A percentile compares a stretch with the other conserved stretches of the same genome.
These are phyloP conservation scores for Rhizophagus prolifer DNA, from an alignment of 192 early-diverging fungal genomes.

Conservation along the genomic window DNA sequence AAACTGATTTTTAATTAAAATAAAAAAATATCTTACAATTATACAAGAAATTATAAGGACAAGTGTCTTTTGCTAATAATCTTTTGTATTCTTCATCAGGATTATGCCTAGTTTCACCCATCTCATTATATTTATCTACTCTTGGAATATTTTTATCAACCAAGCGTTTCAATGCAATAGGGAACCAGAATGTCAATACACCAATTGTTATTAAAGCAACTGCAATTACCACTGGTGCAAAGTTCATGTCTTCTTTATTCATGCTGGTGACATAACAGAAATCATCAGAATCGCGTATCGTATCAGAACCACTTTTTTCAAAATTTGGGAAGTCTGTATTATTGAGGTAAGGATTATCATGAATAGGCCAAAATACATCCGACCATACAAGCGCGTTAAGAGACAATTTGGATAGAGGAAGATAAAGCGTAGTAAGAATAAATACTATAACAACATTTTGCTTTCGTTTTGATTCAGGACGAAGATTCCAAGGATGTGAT, in stretches of 20 bases:
- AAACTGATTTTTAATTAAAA: not conserved
- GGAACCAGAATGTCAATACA: conserved; percentile 42
- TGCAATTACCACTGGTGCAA: conserved; percentile 37
- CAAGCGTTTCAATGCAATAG: conserved; percentile 38
- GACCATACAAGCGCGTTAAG: conserved; percentile 46
- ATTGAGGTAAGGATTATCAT: conserved; percentile 41
- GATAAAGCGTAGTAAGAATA: conserved; percentile 39
- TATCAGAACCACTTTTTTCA: conserved; percentile 8
- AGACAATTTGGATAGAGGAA: conserved; percentile 42
- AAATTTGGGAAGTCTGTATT: conserved; percentile 33
- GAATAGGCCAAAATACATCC: conserved; percentile 39
- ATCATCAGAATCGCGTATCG: conserved; percentile 30
- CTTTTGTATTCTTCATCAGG: conserved; percentile 44
- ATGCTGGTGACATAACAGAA: conserved; percentile 48
- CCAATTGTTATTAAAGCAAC: conserved; percentile 34
- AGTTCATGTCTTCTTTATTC: conserved; percentile 43
- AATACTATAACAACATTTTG: conserved; percentile 39
- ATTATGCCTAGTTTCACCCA: conserved; percentile 24
- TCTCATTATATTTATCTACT: conserved; percentile 46
- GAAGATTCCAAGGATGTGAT: conserved; percentile 40
- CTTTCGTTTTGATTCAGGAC: conserved; percentile 30
- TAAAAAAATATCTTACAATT: conserved; percentile 47
- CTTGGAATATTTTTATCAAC: conserved; percentile 35
- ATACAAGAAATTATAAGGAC: conserved; percentile 64
- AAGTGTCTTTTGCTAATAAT: conserved; percentile 43